These are phyloP conservation scores for Blastocystis sp. DNA, from an alignment of 352 stramenopile genomes.

Conservation along the genomic window DNA sequence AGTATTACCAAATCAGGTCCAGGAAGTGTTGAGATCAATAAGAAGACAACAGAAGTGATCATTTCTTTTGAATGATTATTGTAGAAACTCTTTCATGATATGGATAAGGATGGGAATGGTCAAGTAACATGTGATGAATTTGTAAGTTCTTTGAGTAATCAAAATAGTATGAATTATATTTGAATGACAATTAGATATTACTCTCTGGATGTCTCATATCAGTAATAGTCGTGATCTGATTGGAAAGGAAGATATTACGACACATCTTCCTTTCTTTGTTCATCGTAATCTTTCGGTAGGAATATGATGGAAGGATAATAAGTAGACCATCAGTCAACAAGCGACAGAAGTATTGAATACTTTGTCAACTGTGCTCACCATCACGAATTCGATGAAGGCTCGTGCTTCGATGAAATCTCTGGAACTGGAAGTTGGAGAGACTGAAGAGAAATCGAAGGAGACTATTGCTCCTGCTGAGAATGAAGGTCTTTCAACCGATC, in stretches of 20 bases:
- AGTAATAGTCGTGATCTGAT: not conserved
- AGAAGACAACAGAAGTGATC: not conserved
- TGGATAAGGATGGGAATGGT: constrained; percentile 33
- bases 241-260: not conserved
- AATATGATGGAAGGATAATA: no score
- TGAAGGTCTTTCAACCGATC: not conserved
- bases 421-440: not conserved
- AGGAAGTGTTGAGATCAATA: not conserved
- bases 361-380: not conserved
- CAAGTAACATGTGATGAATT: constrained; percentile 55
- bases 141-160: constrained; percentile 9
- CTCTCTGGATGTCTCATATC: constrained; percentile 42
- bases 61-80: not conserved
- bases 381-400: not conserved
- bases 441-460: not conserved
- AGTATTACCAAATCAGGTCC: constrained; percentile 13
- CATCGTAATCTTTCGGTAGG: constrained; percentile 28
- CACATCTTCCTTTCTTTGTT: constrained; percentile 53
- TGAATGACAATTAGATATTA: not conserved
- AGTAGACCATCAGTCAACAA: constrained; percentile 27
- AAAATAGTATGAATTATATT: not conserved
- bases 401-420: not conserved
- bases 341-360: constrained; percentile 29
- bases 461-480: not conserved
- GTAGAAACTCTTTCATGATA: constrained; percentile 57